phyloP scores from a whole-genome alignment of 495 filamentous ascomycete genomes.

The Xylaria cubensis region DNA sequence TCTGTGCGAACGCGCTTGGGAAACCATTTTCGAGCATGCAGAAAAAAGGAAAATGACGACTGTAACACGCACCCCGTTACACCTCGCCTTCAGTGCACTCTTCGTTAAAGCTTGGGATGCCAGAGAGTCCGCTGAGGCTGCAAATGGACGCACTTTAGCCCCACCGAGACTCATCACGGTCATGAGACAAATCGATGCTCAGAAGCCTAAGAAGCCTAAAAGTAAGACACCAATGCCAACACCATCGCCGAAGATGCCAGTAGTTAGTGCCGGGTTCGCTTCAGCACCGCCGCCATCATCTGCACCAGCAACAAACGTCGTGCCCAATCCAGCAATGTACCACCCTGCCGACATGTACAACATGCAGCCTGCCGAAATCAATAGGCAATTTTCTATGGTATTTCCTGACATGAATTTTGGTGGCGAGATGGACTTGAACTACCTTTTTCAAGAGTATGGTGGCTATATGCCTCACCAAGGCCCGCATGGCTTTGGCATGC shows the following conservation, averaged over 20 bases:
- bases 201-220: conserved; percentile 32
- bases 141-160: conserved; percentile 45
- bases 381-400: conserved; percentile 38
- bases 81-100: conserved; percentile 56
- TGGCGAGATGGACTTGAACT: conserved; percentile 54
- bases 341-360: conserved; percentile 34
- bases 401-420: conserved; percentile 49
- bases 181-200: conserved; percentile 45
- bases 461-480: conserved; percentile 39
- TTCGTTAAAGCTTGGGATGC: conserved; percentile 63
- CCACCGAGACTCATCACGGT: conserved; percentile 51
- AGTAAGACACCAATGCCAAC: conserved; percentile 37
- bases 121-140: conserved; percentile 50
- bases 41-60: conserved; percentile 52
- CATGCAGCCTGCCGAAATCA: conserved; percentile 36
- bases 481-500: conserved; percentile 20
- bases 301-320: conserved; percentile 14
- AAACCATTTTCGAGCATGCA: conserved; percentile 55
- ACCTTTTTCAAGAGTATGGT: conserved; percentile 50
- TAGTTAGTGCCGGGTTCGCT: conserved; percentile 33
- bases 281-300: conserved; percentile 30
- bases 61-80: conserved; percentile 55
- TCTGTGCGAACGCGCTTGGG: conserved; percentile 60
- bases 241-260: conserved; percentile 41
- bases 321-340: conserved; percentile 34